Evolutionary conservation across 1,284 basidiomycete species (phyloP).

Genomic region (Singerocomus inundabilis): DNA sequence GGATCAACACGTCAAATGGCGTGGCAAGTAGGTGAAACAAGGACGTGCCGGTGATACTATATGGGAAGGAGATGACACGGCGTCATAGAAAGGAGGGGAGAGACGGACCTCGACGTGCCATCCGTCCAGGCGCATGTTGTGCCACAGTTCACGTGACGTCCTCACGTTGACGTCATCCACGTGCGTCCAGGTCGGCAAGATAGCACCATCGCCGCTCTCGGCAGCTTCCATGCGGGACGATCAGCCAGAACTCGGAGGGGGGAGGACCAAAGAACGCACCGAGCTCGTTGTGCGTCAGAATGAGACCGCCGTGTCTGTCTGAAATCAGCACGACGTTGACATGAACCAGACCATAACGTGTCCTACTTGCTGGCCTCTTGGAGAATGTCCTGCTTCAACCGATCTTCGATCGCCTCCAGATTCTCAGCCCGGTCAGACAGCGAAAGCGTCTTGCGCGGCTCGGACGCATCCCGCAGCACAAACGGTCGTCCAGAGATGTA

Average conservation of each 20-base stretch:
- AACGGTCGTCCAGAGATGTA: constrained; percentile 95
- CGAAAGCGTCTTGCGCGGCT: constrained; percentile 78
- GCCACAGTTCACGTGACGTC: constrained; percentile 88
- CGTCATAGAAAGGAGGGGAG: constrained; percentile 1
- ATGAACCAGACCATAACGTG: background rate
- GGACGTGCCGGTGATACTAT: constrained; percentile 61
- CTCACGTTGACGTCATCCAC: constrained; percentile 84
- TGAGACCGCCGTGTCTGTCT: constrained; percentile 79
- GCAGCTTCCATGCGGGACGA: constrained; percentile 40
- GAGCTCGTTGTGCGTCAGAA: constrained; percentile 92
- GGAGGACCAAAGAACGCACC: constrained; percentile 39
- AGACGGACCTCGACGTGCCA: constrained; percentile 81
- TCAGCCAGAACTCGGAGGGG: too few species aligned
- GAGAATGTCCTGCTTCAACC: constrained; percentile 93
- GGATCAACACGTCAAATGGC: constrained; percentile 7
- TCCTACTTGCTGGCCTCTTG: constrained; percentile 75
- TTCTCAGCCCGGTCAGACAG: constrained; percentile 93
- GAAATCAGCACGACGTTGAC: constrained; percentile 3
- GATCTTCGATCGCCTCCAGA: constrained; percentile 90
- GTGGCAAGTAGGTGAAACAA: constrained; percentile 1
- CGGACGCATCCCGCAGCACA: constrained; percentile 89
- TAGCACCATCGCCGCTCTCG: constrained; percentile 74
- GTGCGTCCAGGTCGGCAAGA: constrained; percentile 93
- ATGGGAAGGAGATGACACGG: background rate
- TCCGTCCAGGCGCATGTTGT: constrained; percentile 73